Evolutionary conservation across 73 alveolate species (phyloP), one percentile per base, ranked within the genome.

Genomic region (Stentor coeruleus): DNA sequence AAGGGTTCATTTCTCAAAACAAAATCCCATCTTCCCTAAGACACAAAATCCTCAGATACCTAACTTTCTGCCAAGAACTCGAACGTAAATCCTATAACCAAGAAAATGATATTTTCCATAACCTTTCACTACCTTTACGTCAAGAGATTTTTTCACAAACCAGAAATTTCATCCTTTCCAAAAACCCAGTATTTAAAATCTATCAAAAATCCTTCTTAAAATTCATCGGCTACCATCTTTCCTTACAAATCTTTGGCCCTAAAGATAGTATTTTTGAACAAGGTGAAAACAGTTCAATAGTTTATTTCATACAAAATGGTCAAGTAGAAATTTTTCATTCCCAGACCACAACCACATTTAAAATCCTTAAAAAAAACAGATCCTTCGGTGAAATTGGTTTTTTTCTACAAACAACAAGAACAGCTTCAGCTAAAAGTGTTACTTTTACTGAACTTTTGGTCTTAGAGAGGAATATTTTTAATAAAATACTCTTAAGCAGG

Each of bases 221-320:
- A 28, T 80, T 74, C 0, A 36, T 87, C 26, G 85, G 90, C 59
- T 75, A 59, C 74, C 85, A 86, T 76, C 89, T 91, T 40, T 38
- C 49, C 11, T 81, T 83, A 37, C 84, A 84, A 55, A 87, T 90
- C 26, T 87, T 59, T 60, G 86, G 85, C 39, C 81, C 87, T 81
- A 90, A 87, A 57, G 96, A 91, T 84, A 84, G 74, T 33, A 81
- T 88, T 30, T 39, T 86, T 40, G 82, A 84, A 35, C 79, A 81
- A 84, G 90, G 88, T 30, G 93, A 84, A 6, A 90, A 82, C 74
- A 49, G 85, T 58, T 88, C 90, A 3, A 87, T 86, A 11, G 79
- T 91, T 87, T 91, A 81, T 81, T 91, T 88, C 87, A 91, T 91
- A 4, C 89, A 88, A 3, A 88, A 83, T 35, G 96, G 96, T 20